Evolutionary conservation across 1,284 basidiomycete species (phyloP).

Genomic region (Puccinia brachypodii): DNA sequence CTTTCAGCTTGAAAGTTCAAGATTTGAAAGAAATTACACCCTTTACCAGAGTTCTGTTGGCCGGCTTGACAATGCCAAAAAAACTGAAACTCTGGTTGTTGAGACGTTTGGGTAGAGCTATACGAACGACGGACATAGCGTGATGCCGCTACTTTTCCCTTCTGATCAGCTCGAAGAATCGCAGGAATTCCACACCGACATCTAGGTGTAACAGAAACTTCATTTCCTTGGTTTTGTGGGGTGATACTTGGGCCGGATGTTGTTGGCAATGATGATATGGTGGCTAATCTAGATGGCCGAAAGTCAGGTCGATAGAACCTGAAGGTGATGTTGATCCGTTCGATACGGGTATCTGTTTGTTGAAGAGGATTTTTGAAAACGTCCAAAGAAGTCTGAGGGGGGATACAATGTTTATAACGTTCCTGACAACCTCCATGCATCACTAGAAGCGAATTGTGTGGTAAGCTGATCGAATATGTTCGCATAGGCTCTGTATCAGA

Average conservation of each 20-base stretch:
- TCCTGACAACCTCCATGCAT: constrained; percentile 93
- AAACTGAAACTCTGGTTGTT: constrained; percentile 62
- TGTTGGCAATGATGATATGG: constrained; percentile 48
- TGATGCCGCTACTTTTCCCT: constrained; percentile 55
- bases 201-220: constrained; percentile 58
- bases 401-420: constrained; percentile 77
- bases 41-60: constrained; percentile 77
- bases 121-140: constrained; percentile 9
- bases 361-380: constrained; percentile 65
- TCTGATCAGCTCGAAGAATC: constrained; percentile 63
- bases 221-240: constrained; percentile 25
- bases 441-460: constrained; percentile 84
- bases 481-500: constrained; percentile 61
- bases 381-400: constrained; percentile 73
- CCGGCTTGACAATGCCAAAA: constrained; percentile 86
- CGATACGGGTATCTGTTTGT: constrained; percentile 8
- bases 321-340: constrained; percentile 52
- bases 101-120: constrained; percentile 17
- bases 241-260: no score
- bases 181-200: constrained; percentile 80
- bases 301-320: constrained; percentile 80
- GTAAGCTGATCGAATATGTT: constrained; percentile 78
- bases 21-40: constrained; percentile 76
- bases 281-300: constrained; percentile 66
- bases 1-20: constrained; percentile 75